phyloP scores from a whole-genome alignment of 805 yeast genomes.

The Jamesozyma lodderae region DNA sequence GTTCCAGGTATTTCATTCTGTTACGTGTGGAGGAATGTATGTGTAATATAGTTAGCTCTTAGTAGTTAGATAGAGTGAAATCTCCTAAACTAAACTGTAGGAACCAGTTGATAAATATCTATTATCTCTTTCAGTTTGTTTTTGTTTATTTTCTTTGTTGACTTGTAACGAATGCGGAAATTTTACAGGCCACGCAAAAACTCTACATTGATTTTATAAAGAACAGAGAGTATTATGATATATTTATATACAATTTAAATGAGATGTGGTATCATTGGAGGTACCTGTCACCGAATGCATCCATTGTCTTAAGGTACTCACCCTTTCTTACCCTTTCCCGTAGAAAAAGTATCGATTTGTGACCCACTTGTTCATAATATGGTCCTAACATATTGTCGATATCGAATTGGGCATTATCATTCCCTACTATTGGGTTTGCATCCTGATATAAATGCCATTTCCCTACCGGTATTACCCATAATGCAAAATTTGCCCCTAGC shows the following conservation, averaged over 20 bases:
- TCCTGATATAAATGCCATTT: slow-evolving; percentile 3
- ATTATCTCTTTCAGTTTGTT: too few relatives aligned
- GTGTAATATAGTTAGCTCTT: too few relatives aligned
- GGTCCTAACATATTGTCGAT: slow-evolving; percentile 17
- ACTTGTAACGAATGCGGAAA: too few relatives aligned
- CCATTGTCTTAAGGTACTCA: slow-evolving; percentile 15
- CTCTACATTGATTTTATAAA: too few relatives aligned
- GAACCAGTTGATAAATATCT: too few relatives aligned
- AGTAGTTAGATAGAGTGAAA: too few relatives aligned
- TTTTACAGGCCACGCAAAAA: too few relatives aligned
- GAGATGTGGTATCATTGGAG: not conserved
- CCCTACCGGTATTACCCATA: slow-evolving; percentile 27
- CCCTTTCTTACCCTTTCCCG: slow-evolving; percentile 22
- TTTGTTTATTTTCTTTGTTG: too few relatives aligned
- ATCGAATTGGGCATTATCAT: not conserved
- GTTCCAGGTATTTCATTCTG: slow-evolving; percentile 6
- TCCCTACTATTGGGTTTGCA: not conserved
- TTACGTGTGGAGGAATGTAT: too few relatives aligned
- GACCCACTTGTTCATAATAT: slow-evolving; percentile 23
- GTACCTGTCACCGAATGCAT: slow-evolving; percentile 4
- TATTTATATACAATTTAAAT: too few relatives aligned
- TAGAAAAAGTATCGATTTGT: slow-evolving; percentile 10
- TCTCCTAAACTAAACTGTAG: too few relatives aligned
- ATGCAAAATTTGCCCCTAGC: slow-evolving; percentile 22
- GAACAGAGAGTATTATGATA: too few relatives aligned